Conservation (phyloP, 306 rosid genomes). For the Cicer cuneatum region DNA sequence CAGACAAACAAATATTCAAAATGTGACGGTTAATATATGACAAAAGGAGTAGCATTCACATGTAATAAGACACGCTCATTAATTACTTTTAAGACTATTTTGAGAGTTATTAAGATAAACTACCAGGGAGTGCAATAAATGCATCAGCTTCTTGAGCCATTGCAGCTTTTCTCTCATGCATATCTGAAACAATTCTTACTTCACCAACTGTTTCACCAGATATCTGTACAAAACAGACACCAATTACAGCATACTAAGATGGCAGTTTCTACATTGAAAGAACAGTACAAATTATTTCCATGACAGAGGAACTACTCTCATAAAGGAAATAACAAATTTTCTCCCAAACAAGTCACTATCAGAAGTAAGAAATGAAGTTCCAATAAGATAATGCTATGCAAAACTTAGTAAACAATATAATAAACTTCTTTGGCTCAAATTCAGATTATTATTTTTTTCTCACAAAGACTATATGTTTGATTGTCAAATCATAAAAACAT, state of each 20-base stretch:
- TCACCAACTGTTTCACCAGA: constrained; percentile 93
- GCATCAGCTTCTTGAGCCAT: constrained; percentile 97
- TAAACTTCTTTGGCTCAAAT: background rate
- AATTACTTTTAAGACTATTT: constrained; percentile 19
- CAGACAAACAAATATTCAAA: no score
- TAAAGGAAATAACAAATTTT: constrained; percentile 14
- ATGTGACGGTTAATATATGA: no score
- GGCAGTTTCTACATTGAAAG: constrained; percentile 13
- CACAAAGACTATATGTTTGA: constrained; percentile 7
- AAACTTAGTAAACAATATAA: background rate
- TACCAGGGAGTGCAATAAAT: constrained; percentile 96
- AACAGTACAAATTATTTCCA: constrained; percentile 14
- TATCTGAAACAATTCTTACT: constrained; percentile 86
- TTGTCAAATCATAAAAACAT: constrained; percentile 1
- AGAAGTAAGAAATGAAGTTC: constrained; percentile 25
- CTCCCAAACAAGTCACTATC: constrained; percentile 12
- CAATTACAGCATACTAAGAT: constrained; percentile 38
- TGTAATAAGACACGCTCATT: constrained; percentile 7
- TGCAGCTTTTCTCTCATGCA: constrained; percentile 95
- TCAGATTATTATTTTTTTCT: constrained; percentile 18
- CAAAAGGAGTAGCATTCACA: constrained; percentile 7
- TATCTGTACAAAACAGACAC: constrained; percentile 61
- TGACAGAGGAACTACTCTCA: constrained; percentile 18
- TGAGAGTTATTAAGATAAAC: constrained; percentile 35
- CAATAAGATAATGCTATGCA: constrained; percentile 16